These are phyloP conservation scores for Boletus barrowsii DNA, from an alignment of 768 basidiomycete genomes.

Conservation along the genomic window DNA sequence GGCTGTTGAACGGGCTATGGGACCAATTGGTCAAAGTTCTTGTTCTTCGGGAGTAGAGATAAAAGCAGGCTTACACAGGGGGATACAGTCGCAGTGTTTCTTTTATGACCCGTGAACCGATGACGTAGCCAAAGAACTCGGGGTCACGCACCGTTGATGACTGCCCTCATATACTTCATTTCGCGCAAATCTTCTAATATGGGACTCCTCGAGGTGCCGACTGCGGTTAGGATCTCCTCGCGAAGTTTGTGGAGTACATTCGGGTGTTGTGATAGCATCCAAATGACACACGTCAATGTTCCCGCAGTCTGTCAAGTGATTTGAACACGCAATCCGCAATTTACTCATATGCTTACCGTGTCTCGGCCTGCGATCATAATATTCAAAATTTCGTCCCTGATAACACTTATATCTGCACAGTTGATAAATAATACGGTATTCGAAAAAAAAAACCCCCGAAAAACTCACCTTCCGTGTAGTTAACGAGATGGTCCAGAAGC, in stretches of 20 bases:
- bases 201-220: constrained; percentile 28
- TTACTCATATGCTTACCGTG: constrained; percentile 20
- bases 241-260: constrained; percentile 29
- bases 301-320: constrained; percentile 25
- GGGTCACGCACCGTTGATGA: constrained; percentile 31
- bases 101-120: constrained; percentile 7
- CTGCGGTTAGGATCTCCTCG: constrained; percentile 26
- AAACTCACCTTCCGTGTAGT: constrained; percentile 25
- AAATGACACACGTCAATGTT: constrained; percentile 29
- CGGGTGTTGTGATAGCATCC: constrained; percentile 30
- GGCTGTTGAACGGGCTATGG: constrained; percentile 25
- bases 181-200: constrained; percentile 30
- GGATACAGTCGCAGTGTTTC: constrained; percentile 32
- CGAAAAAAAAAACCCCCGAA: no score
- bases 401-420: constrained; percentile 27
- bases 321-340: not conserved
- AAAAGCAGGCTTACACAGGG: constrained; percentile 26
- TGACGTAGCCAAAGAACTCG: not conserved
- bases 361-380: constrained; percentile 38
- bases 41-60: not conserved
- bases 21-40: constrained; percentile 1
- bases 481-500: constrained; percentile 30
- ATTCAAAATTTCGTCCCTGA: constrained; percentile 36
- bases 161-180: constrained; percentile 41
- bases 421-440: not conserved